Percentiles rank a stretch among this genome's conserved stretches.
phyloP scores from a whole-genome alignment of 164 flowering plant genomes.

The Hamamelis virginiana region DNA sequence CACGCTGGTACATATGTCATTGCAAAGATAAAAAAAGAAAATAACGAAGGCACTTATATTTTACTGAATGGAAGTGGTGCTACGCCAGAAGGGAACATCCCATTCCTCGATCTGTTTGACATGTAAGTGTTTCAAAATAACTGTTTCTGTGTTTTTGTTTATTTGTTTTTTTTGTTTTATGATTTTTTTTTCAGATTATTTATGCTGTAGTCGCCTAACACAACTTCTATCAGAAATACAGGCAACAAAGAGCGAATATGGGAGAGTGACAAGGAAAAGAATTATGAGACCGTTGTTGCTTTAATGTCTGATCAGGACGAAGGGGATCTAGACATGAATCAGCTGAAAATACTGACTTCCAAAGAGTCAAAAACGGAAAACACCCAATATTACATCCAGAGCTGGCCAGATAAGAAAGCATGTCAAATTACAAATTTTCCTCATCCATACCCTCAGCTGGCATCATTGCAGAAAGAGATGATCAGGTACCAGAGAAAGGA shows the following conservation, averaged over 20 bases:
- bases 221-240: constrained; percentile 65
- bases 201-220: constrained; percentile 18
- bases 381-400: constrained; percentile 74
- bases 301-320: constrained; percentile 87
- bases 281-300: constrained; percentile 85
- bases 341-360: constrained; percentile 79
- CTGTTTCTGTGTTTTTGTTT: not conserved
- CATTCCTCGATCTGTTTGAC: constrained; percentile 92
- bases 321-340: constrained; percentile 64
- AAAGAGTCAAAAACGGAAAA: constrained; percentile 97
- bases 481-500: constrained; percentile 89
- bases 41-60: constrained; percentile 60
- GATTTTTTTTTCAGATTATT: not conserved
- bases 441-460: constrained; percentile 95
- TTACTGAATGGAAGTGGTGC: constrained; percentile 95
- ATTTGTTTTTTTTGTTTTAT: constrained; percentile 9
- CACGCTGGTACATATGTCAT: constrained; percentile 78
- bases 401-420: constrained; percentile 75
- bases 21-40: constrained; percentile 78
- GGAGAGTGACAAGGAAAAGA: constrained; percentile 92
- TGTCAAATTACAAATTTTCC: constrained; percentile 82
- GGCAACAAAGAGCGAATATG: constrained; percentile 91
- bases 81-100: constrained; percentile 93
- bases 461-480: constrained; percentile 90
- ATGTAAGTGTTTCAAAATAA: constrained; percentile 53